A percentile compares a stretch with the other conserved stretches of the same genome.
Conservation (phyloP, 2,329 filamentous ascomycete genomes). For the Beauveria bassiana region DNA sequence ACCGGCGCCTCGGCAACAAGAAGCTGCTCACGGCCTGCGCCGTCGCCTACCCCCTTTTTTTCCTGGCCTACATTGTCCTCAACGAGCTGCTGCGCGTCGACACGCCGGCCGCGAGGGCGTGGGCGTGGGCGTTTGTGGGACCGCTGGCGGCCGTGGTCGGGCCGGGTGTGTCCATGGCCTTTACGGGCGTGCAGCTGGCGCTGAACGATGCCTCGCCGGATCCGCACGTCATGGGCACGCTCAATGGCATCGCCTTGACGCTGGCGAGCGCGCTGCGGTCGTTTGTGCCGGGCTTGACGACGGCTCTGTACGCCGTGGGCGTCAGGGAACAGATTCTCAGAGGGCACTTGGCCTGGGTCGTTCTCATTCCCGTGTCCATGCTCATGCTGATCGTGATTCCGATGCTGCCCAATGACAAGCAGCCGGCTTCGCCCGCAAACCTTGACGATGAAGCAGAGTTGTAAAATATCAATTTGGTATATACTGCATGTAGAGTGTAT, state of each 20-base stretch:
- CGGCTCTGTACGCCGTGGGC: constrained; percentile 61
- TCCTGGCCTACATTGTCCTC: constrained; percentile 49
- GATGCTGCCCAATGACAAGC: constrained; percentile 22
- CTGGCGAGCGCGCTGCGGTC: constrained; percentile 53
- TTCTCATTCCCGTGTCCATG: constrained; percentile 25
- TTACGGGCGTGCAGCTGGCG: constrained; percentile 64
- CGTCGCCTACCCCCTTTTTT: constrained; percentile 54
- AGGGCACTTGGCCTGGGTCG: constrained; percentile 44
- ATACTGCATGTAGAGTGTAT: neutral
- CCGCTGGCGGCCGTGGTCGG: constrained; percentile 42
- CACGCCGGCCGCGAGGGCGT: constrained; percentile 24
- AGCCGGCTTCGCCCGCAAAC: neutral
- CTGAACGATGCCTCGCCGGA: constrained; percentile 67
- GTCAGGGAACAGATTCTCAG: constrained; percentile 51
- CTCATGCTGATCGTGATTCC: constrained; percentile 19
- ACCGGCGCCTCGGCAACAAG: constrained; percentile 58
- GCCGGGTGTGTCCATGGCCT: constrained; percentile 58
- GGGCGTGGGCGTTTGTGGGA: constrained; percentile 47
- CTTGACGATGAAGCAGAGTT: neutral
- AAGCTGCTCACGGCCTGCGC: constrained; percentile 52
- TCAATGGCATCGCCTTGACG: constrained; percentile 59
- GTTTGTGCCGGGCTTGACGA: constrained; percentile 57
- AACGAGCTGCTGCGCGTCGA: constrained; percentile 36
- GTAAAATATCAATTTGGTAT: neutral
- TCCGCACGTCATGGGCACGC: constrained; percentile 55